Percentiles rank a stretch among this genome's conserved stretches.
Evolutionary conservation across 306 rosid genomes (phyloP).

Genomic region (Ochetophila trinervis): DNA sequence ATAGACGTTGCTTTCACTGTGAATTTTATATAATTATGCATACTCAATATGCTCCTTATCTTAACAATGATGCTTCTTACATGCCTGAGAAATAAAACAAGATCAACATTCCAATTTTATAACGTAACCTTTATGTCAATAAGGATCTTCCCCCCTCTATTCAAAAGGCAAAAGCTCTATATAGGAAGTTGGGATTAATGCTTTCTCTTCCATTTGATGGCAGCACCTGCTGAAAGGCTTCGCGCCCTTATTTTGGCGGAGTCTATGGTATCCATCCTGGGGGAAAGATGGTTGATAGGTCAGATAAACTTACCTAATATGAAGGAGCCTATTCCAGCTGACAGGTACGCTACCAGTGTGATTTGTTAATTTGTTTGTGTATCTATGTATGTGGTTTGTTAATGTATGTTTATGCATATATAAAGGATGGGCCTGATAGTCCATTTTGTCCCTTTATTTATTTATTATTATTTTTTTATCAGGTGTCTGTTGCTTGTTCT

Average conservation of each 20-base stretch:
- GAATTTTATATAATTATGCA: background rate
- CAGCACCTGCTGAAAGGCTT: slow-evolving; percentile 84
- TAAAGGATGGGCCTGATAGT: slow-evolving; percentile 5
- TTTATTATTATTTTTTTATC: slow-evolving; percentile 1
- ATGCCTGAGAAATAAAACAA: background rate
- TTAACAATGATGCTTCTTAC: no score
- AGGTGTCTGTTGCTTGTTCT: slow-evolving; percentile 91
- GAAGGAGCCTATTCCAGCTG: slow-evolving; percentile 51
- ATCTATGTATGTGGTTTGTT: no score
- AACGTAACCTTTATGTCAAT: background rate
- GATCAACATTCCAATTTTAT: background rate
- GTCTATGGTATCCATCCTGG: slow-evolving; percentile 59
- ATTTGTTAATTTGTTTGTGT: background rate
- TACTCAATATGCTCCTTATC: background rate
- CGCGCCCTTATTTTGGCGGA: slow-evolving; percentile 87
- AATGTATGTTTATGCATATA: background rate
- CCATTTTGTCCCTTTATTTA: slow-evolving; percentile 26
- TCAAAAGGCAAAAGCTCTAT: background rate
- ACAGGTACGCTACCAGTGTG: slow-evolving; percentile 46
- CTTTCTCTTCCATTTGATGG: slow-evolving; percentile 23
- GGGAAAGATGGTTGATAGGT: slow-evolving; percentile 74
- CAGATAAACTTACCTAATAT: slow-evolving; percentile 40
- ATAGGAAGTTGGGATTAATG: slow-evolving; percentile 5
- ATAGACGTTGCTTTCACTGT: background rate
- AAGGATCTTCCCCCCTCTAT: no score